Evolutionary conservation across 1,284 basidiomycete genomes (phyloP), one percentile per base, ranked within the genome.

Genomic region (Papiliotrema nemorosa): DNA sequence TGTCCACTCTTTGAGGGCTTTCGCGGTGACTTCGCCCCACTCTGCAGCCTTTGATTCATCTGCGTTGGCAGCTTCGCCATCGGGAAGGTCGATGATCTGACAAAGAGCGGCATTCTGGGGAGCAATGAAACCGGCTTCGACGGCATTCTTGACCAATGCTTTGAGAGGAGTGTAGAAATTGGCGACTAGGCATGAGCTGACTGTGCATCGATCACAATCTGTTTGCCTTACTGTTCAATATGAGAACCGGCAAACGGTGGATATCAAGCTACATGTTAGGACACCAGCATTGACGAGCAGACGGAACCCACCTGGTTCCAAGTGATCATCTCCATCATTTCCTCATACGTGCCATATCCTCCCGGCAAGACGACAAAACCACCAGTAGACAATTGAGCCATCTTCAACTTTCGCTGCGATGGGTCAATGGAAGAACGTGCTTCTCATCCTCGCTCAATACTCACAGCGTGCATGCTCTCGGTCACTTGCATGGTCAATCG

Each of bases 321-420:
- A 2, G 91, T 93, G 35, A 86, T 81, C 58, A 89, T 91, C 74
- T 96, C 92, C 44, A 96, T 74, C 22, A 91, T 87, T 79, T 96
- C 92, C 71, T 96, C 92, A 59, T 89, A 90, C 0, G 90, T 94
- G 16, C 91, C 91, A 65, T 83, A 93, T 0, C 92, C 92, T 31
- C 92, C 92, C 5, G 92, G 91, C 12, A 96, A 78, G n/a, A n/a
- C n/a, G n/a, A 96, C 77, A 64, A 97, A 97, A 0, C 84, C 90
- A 26, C 81, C 79, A 14, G 76, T 73, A 0, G 82, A 81, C 20
- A 86, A 78, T 55, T 80, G 80, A 0, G 90, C 89, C 90, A 96
- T 94, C 64, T 85, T 82, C 13, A 86, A 79, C 70, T 96, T 96
- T 21, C 92, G 82, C 63, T 75, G 48, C 16, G 27, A 25, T 26